phyloP scores from a whole-genome alignment of 768 basidiomycete genomes.

The Boletus sensibilis region DNA sequence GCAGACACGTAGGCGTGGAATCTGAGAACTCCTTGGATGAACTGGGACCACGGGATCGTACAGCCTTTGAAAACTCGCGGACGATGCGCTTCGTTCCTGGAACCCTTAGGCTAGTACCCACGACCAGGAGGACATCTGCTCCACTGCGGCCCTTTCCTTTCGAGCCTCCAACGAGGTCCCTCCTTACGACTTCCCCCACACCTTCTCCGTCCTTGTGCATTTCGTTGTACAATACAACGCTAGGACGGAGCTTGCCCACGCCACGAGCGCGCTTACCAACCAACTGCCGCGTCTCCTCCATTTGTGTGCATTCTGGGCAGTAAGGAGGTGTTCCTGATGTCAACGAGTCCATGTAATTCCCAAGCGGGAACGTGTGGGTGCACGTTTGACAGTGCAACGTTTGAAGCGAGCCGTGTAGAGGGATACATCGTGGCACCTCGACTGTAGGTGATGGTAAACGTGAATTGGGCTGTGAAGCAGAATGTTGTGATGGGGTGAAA shows the following conservation, averaged over 20 bases:
- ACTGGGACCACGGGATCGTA: slow-evolving; percentile 48
- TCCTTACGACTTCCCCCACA: slow-evolving; percentile 80
- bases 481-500: slow-evolving; percentile 16
- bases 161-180: slow-evolving; percentile 71
- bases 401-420: slow-evolving; percentile 84
- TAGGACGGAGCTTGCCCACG: slow-evolving; percentile 78
- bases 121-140: slow-evolving; percentile 84
- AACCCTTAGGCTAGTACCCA: slow-evolving; percentile 85
- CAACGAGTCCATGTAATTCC: slow-evolving; percentile 58
- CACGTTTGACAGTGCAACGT: slow-evolving; percentile 80
- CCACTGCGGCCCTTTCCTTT: slow-evolving; percentile 67
- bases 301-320: slow-evolving; percentile 76
- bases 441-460: slow-evolving; percentile 51
- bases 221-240: slow-evolving; percentile 91
- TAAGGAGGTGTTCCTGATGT: slow-evolving; percentile 60
- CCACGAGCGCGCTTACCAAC: slow-evolving; percentile 78
- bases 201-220: slow-evolving; percentile 82
- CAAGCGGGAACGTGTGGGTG: slow-evolving; percentile 66
- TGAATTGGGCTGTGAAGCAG: slow-evolving; percentile 25
- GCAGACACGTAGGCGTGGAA: slow-evolving; percentile 27
- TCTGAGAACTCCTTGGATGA: slow-evolving; percentile 34
- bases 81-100: slow-evolving; percentile 92
- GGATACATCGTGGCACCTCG: slow-evolving; percentile 79
- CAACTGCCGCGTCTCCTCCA: slow-evolving; percentile 67
- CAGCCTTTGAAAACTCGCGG: slow-evolving; percentile 80